A percentile compares a stretch with the other conserved stretches of the same genome.
Evolutionary conservation across 345 rosid species (phyloP).

Genomic region (Populus pruinosa): DNA sequence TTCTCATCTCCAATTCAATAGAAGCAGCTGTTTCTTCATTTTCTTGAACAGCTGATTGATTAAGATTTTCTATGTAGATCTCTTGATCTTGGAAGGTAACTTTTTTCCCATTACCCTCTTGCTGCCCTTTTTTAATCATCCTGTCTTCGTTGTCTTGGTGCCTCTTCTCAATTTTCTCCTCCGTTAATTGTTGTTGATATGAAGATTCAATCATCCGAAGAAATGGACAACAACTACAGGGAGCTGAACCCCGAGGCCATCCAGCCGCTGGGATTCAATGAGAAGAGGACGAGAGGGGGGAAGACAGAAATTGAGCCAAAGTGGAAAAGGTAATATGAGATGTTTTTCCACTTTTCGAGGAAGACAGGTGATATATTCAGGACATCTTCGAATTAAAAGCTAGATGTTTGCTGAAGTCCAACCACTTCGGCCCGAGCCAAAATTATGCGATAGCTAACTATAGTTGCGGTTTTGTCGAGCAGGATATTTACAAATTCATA

Average conservation of each 20-base stretch:
- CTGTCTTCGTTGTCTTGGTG: background rate
- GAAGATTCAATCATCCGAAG: background rate
- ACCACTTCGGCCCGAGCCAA: no score
- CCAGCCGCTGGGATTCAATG: background rate
- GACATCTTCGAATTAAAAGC: no score
- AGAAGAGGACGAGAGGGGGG: background rate
- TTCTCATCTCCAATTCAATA: conserved; percentile 22
- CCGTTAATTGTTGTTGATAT: background rate
- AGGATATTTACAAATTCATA: no score
- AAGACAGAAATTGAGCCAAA: background rate
- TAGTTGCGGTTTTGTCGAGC: no score
- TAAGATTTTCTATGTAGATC: background rate
- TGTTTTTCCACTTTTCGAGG: no score
- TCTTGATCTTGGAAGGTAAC: background rate
- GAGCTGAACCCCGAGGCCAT: background rate
- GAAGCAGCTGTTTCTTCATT: background rate
- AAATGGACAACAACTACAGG: background rate
- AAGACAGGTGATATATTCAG: no score
- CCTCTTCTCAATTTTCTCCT: conserved; percentile 1
- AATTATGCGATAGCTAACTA: no score
- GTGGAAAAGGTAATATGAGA: background rate
- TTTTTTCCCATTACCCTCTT: background rate
- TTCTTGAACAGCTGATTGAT: background rate
- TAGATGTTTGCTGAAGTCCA: no score
- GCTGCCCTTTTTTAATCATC: background rate